Conservation (phyloP, 2,329 filamentous ascomycete species). For the Hymenoscyphus infarciens region DNA sequence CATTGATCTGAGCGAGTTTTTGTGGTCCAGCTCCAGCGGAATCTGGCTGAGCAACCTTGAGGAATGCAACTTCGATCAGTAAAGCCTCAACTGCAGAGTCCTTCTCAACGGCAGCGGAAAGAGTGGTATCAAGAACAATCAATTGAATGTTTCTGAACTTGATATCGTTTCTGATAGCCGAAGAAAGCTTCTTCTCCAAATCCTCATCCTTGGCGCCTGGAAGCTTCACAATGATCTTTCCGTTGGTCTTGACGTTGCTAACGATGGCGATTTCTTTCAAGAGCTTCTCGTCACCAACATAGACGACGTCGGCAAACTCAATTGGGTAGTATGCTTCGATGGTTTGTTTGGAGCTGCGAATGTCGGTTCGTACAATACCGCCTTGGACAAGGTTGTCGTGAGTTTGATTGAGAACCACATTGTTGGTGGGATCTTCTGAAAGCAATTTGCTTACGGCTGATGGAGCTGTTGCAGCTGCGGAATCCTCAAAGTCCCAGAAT, state of each 20-base stretch:
- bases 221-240: constrained; percentile 71
- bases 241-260: constrained; percentile 64
- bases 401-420: constrained; percentile 58
- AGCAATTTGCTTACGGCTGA: constrained; percentile 53
- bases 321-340: constrained; percentile 83
- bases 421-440: constrained; percentile 69
- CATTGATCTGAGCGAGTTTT: constrained; percentile 60
- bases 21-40: constrained; percentile 58
- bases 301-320: constrained; percentile 72
- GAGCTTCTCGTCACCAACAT: constrained; percentile 76
- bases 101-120: constrained; percentile 64
- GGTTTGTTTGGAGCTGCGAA: constrained; percentile 77
- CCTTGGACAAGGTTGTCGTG: constrained; percentile 68
- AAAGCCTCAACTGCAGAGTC: constrained; percentile 59
- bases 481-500: constrained; percentile 89
- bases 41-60: constrained; percentile 70
- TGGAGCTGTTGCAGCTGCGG: constrained; percentile 62
- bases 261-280: constrained; percentile 74
- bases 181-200: constrained; percentile 78
- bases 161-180: constrained; percentile 66
- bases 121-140: constrained; percentile 69
- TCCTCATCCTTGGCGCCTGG: constrained; percentile 83
- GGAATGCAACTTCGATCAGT: constrained; percentile 76
- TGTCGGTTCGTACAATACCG: constrained; percentile 77
- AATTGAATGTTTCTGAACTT: constrained; percentile 68